A percentile compares a stretch with the other conserved stretches of the same genome.
Conservation (phyloP, 352 stramenopile genomes). For the Plasmopara muralis region DNA sequence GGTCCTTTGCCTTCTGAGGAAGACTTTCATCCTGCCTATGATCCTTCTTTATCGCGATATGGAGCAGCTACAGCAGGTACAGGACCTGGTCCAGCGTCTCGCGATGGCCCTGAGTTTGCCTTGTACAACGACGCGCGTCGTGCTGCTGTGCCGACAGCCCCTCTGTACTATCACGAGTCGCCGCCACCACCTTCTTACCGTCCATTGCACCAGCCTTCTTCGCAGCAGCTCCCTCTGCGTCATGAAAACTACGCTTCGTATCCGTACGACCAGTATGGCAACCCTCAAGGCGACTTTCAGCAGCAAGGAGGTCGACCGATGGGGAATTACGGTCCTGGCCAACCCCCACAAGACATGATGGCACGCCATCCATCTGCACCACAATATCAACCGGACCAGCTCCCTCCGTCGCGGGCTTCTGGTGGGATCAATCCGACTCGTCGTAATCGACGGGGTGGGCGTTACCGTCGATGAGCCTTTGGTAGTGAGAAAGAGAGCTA, state of each 20-base stretch:
- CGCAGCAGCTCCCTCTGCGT: conserved; percentile 15
- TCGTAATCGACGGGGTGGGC: conserved; percentile 31
- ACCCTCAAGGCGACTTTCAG: conserved; percentile 30
- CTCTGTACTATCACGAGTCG: conserved; percentile 27
- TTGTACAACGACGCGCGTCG: conserved; percentile 15
- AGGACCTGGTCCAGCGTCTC: conserved; percentile 4
- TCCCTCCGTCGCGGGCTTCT: conserved; percentile 22
- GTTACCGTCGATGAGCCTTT: conserved; percentile 20
- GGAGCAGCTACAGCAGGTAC: conserved; percentile 18
- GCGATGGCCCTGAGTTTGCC: conserved; percentile 9
- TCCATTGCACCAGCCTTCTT: conserved; percentile 17
- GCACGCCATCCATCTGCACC: conserved; percentile 13
- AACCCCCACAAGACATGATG: conserved; percentile 4
- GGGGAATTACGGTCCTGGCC: conserved; percentile 19
- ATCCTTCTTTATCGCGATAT: conserved; percentile 32
- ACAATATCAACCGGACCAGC: conserved; percentile 23
- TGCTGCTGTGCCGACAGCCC: conserved; percentile 12
- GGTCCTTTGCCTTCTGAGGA: conserved; percentile 18
- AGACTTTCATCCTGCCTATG: conserved; percentile 20
- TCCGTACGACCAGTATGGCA: conserved; percentile 25
- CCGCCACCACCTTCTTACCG: conserved; percentile 19
- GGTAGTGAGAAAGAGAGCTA: neutral
- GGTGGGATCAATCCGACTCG: conserved; percentile 18
- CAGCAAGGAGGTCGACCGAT: conserved; percentile 20
- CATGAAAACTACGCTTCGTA: conserved; percentile 25